These are phyloP conservation scores for Didymosphaeria variabile DNA, from an alignment of 2,329 filamentous ascomycete genomes.

Conservation along the genomic window DNA sequence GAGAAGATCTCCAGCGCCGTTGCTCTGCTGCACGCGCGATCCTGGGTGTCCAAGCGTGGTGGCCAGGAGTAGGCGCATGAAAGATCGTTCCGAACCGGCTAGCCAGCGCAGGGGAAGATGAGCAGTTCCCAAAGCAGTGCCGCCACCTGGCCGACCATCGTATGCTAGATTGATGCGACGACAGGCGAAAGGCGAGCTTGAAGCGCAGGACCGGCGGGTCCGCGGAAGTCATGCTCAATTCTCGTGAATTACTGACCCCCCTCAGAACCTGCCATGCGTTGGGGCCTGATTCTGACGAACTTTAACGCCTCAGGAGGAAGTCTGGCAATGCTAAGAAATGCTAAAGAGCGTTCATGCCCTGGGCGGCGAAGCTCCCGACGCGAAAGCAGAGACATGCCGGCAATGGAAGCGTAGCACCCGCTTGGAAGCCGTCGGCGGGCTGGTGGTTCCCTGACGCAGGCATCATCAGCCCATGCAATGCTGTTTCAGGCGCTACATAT, in stretches of 20 bases:
- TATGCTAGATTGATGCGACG: constrained; percentile 46
- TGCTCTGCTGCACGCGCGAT: constrained; percentile 48
- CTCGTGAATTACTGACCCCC: background rate
- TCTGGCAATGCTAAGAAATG: constrained; percentile 30
- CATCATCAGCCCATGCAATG: constrained; percentile 49
- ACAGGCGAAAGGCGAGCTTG: constrained; percentile 30
- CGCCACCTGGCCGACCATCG: constrained; percentile 44
- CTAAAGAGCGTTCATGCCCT: constrained; percentile 23
- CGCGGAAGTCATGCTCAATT: constrained; percentile 34
- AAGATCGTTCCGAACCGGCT: constrained; percentile 42
- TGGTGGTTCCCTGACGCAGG: constrained; percentile 47
- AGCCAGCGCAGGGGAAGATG: constrained; percentile 42
- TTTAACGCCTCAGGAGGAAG: constrained; percentile 20
- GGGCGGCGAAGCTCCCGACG: constrained; percentile 34
- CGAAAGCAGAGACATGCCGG: constrained; percentile 42
- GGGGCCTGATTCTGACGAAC: constrained; percentile 14
- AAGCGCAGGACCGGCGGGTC: constrained; percentile 35
- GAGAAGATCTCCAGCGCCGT: constrained; percentile 54
- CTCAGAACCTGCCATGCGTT: constrained; percentile 4
- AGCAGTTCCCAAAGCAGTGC: constrained; percentile 43
- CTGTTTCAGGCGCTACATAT: constrained; percentile 50
- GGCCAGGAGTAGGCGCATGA: constrained; percentile 48
- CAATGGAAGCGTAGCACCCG: constrained; percentile 48
- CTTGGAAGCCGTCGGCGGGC: constrained; percentile 42
- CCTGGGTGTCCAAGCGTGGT: constrained; percentile 43